phyloP scores from a whole-genome alignment of 2,329 filamentous ascomycete genomes.

The Colletotrichum sp. region DNA sequence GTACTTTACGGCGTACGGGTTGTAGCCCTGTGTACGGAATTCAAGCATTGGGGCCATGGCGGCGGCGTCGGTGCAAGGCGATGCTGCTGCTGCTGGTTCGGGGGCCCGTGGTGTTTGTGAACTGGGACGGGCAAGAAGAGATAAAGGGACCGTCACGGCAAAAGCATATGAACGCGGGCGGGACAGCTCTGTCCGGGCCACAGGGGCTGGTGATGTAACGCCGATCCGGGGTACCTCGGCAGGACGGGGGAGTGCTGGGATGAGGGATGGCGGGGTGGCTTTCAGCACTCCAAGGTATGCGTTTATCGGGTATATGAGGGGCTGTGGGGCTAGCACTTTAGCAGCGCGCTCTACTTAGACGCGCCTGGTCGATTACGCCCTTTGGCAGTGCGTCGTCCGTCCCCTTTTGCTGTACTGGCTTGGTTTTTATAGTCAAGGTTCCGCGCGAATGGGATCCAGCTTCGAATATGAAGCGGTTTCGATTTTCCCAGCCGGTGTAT shows the following conservation, averaged over 20 bases:
- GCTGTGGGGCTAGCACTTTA: neutral
- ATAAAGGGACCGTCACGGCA: neutral
- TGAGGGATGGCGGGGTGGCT: neutral
- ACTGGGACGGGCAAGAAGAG: neutral
- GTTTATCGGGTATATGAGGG: neutral
- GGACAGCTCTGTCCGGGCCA: constrained; percentile 15
- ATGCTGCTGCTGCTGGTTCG: neutral
- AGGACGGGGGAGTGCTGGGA: neutral
- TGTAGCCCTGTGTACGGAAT: constrained; percentile 91
- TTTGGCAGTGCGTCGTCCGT: neutral
- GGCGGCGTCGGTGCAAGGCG: neutral
- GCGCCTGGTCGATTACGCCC: neutral
- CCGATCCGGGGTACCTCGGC: constrained; percentile 22
- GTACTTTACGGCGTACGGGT: constrained; percentile 97
- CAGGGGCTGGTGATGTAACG: constrained; percentile 8
- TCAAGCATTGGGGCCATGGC: constrained; percentile 76
- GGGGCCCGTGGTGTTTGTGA: neutral
- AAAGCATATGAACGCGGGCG: constrained; percentile 13
- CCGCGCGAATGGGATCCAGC: neutral
- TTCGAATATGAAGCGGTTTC: neutral
- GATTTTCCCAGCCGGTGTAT: neutral
- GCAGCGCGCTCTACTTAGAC: neutral
- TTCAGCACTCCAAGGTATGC: neutral
- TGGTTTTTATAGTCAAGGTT: too few relatives aligned
- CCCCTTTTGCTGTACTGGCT: neutral